Conservation (phyloP, 257 asterid genomes). For the Solanum pinnatisectum region DNA sequence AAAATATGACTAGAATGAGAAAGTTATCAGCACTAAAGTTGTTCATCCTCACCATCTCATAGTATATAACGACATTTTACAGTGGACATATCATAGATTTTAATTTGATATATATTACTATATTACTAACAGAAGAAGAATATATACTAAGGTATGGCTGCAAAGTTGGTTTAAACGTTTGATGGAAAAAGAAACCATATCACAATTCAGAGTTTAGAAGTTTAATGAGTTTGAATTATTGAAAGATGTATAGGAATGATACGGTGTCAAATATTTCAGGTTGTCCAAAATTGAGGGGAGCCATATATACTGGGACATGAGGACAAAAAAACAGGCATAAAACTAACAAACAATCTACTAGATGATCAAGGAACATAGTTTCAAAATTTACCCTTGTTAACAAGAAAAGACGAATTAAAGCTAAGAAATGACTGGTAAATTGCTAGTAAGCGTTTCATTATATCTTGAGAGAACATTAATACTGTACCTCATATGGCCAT, state of each 20-base stretch:
- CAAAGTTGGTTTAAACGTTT: neutral
- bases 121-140: neutral
- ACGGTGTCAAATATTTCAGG: neutral
- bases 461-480: neutral
- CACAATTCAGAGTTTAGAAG: neutral
- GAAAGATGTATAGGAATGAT: neutral
- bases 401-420: neutral
- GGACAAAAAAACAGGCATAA: neutral
- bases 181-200: neutral
- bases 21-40: neutral
- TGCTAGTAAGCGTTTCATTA: neutral
- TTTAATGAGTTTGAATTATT: neutral
- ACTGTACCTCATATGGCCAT: conserved; percentile 40
- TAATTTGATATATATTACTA: neutral
- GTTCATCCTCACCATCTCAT: neutral
- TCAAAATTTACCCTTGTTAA: neutral
- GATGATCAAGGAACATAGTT: neutral
- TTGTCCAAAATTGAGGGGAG: neutral
- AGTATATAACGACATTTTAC: neutral
- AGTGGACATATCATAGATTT: neutral
- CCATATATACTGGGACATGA: neutral
- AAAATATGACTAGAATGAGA: neutral
- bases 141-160: neutral
- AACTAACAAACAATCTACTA: neutral
- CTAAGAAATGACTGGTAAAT: neutral